phyloP scores from a whole-genome alignment of 2,329 filamentous ascomycete species.

The Xylariaceae sp. region DNA sequence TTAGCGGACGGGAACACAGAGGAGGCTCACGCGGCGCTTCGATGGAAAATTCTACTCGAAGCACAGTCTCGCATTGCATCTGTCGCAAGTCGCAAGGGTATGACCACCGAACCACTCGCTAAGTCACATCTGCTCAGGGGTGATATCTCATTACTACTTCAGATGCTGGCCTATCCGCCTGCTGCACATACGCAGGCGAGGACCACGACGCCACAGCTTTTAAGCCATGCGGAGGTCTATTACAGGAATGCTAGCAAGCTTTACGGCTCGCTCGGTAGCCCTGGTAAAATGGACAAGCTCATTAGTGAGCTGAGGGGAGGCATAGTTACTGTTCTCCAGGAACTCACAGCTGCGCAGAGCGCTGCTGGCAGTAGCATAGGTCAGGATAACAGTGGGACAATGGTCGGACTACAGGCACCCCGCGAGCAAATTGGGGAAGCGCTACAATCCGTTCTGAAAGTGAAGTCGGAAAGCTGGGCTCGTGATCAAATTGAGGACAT shows the following conservation, averaged over 20 bases:
- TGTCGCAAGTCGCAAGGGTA: slow-evolving; percentile 14
- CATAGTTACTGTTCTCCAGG: slow-evolving; percentile 14
- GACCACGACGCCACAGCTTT: slow-evolving; percentile 21
- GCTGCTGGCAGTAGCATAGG: slow-evolving; percentile 9
- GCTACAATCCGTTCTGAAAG: slow-evolving; percentile 1
- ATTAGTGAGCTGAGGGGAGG: slow-evolving; percentile 17
- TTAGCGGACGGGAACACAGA: not conserved
- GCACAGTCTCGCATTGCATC: slow-evolving; percentile 16
- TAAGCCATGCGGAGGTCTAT: slow-evolving; percentile 31
- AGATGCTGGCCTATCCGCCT: slow-evolving; percentile 26
- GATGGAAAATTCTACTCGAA: slow-evolving; percentile 29
- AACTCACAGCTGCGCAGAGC: slow-evolving; percentile 3
- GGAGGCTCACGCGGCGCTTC: slow-evolving; percentile 16
- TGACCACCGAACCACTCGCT: slow-evolving; percentile 16
- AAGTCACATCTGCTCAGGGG: slow-evolving; percentile 30
- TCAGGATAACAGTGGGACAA: slow-evolving; percentile 1
- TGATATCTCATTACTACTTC: slow-evolving; percentile 27
- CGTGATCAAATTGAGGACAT: slow-evolving; percentile 15
- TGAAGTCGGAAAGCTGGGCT: slow-evolving; percentile 9
- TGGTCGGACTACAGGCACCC: slow-evolving; percentile 1
- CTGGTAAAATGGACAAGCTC: slow-evolving; percentile 6
- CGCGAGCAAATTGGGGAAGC: slow-evolving; percentile 6
- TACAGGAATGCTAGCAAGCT: slow-evolving; percentile 33
- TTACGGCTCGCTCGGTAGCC: slow-evolving; percentile 7
- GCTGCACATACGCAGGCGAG: slow-evolving; percentile 22